These are phyloP conservation scores for Babesia divergens DNA, from an alignment of 169 alveolate genomes.

Conservation along the genomic window DNA sequence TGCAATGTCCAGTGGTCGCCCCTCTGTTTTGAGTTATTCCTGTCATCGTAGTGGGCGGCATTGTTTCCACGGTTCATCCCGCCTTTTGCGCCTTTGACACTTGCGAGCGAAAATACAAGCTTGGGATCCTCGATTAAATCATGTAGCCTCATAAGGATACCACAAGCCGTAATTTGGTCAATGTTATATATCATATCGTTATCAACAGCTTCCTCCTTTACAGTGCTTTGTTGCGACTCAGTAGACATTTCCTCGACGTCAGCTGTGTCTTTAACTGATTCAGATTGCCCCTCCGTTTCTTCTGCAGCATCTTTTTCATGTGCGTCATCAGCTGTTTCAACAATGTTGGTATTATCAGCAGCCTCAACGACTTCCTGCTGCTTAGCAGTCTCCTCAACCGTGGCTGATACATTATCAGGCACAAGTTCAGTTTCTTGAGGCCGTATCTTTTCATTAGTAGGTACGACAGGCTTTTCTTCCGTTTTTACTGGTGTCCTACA, in stretches of 20 bases:
- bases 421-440: neutral
- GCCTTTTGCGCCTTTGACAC: neutral
- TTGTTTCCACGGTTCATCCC: neutral
- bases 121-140: neutral
- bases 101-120: conserved; percentile 12
- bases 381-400: neutral
- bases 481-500: neutral
- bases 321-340: neutral
- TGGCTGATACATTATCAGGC: neutral
- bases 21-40: neutral
- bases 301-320: neutral
- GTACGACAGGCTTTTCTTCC: neutral
- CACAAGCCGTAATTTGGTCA: conserved; percentile 30
- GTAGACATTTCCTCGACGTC: neutral
- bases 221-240: too few species aligned
- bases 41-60: conserved; percentile 12
- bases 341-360: neutral
- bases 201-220: conserved; percentile 26
- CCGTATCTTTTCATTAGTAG: neutral
- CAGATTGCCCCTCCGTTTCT: neutral
- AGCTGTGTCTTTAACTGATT: neutral
- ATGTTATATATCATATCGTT: conserved; percentile 11
- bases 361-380: neutral
- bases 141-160: conserved; percentile 6
- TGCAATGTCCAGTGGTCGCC: conserved; percentile 39